Base-by-base conservation (phyloP, 1,139 yeast species). In the Pichia sp. region DNA sequence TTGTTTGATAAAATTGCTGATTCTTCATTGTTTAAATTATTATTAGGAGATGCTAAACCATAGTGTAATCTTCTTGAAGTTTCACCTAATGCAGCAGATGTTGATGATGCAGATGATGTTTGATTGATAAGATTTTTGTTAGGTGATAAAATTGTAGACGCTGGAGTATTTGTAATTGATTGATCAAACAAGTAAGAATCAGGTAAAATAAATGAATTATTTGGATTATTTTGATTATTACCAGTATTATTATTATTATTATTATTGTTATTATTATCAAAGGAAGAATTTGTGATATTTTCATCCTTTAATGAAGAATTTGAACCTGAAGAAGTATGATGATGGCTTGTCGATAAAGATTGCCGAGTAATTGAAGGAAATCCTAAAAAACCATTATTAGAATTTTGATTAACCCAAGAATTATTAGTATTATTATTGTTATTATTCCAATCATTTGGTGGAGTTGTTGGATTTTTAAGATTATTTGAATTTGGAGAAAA, bases 61-160 rank as follows among this genome's bases (percentile, higher is more conserved):
- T 60, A 60, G 29, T 60, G 57, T 35, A 58, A 52, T 48, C 63
- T 57, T 49, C 63, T 55, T 5, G 58, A 53, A 9, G 62, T 52
- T 25, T 60, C 64, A 34, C 55, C 57, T n/a, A 59, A 29, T 29
- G 54, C 47, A 3, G 62, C 62, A 26, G 64, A 61, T 4, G 58
- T 26, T 36, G 30, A 9, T 36, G 29, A 36, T 9, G 39, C 9
- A 26, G 39, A 5, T 36, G 18, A 10, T 36, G n/a, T n/a, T n/a
- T n/a, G n/a, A n/a, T n/a, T n/a, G n/a, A n/a, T n/a, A n/a, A n/a
- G n/a, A n/a, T 34, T 32, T 26, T 51, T 47, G 42, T 51, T 50
- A 34, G 57, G 51, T 7, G 53, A 47, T 34, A 50, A 48, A 29
- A 46, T 42, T 3, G 53, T 43, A 26, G 53, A 34, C 18, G 40